Conservation (phyloP, 2,329 filamentous ascomycete genomes). For the Chrysoporthe austroafricana region DNA sequence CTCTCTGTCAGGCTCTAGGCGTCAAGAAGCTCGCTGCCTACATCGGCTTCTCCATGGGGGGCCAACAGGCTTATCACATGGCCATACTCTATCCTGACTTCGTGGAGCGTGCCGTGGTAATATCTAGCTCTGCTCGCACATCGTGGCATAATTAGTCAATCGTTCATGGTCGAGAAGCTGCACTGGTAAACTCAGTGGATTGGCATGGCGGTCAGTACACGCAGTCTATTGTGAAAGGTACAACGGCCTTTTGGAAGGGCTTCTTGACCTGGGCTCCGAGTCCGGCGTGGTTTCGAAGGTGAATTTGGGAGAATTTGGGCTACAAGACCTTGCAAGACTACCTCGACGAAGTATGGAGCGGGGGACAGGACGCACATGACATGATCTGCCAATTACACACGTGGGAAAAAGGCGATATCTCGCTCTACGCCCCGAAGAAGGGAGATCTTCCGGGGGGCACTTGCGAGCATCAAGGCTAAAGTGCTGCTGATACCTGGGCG, state of each 20-base stretch:
- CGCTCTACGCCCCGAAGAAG: background rate
- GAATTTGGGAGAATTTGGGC: slow-evolving; percentile 65
- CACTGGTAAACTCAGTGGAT: slow-evolving; percentile 46
- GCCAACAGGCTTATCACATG: slow-evolving; percentile 57
- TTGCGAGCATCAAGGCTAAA: slow-evolving; percentile 17
- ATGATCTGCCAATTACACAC: slow-evolving; percentile 27
- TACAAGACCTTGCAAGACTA: slow-evolving; percentile 74
- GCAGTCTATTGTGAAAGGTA: slow-evolving; percentile 42
- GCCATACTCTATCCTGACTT: slow-evolving; percentile 51
- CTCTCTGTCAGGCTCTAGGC: slow-evolving; percentile 45
- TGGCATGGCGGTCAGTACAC: slow-evolving; percentile 43
- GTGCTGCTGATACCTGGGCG: slow-evolving; percentile 17
- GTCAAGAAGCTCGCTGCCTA: slow-evolving; percentile 50
- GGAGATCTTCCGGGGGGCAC: slow-evolving; percentile 14
- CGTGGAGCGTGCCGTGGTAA: slow-evolving; percentile 48
- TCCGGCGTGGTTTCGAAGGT: slow-evolving; percentile 76
- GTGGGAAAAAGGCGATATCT: slow-evolving; percentile 17
- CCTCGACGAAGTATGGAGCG: slow-evolving; percentile 69
- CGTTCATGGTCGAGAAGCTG: slow-evolving; percentile 55
- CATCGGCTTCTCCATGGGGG: slow-evolving; percentile 61
- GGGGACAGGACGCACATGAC: slow-evolving; percentile 31
- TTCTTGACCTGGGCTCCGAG: slow-evolving; percentile 84
- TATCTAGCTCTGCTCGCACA: slow-evolving; percentile 55
- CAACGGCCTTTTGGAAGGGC: slow-evolving; percentile 64
- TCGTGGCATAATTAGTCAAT: slow-evolving; percentile 58